These are phyloP conservation scores for Diplodia corticola DNA, from an alignment of 2,329 filamentous ascomycete genomes.

Conservation along the genomic window DNA sequence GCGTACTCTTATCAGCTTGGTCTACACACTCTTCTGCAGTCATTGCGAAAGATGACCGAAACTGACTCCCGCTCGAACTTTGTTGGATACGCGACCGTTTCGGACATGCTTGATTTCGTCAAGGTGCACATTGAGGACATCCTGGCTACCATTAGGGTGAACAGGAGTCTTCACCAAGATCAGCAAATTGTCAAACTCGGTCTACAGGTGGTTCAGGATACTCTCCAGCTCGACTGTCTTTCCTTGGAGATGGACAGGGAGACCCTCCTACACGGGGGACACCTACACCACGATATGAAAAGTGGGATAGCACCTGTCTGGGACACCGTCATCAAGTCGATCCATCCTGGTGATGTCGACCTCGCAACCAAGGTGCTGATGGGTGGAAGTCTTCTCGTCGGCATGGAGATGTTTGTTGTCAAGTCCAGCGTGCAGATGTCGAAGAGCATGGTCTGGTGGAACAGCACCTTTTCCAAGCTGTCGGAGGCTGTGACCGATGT, in stretches of 20 bases:
- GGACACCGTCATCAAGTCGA: slow-evolving; percentile 69
- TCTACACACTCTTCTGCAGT: slow-evolving; percentile 38
- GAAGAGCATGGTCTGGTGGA: slow-evolving; percentile 71
- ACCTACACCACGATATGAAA: slow-evolving; percentile 66
- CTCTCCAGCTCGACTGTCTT: slow-evolving; percentile 70
- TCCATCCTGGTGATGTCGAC: slow-evolving; percentile 66
- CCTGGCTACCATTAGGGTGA: slow-evolving; percentile 35
- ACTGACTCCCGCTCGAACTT: slow-evolving; percentile 37
- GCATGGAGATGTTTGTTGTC: slow-evolving; percentile 68
- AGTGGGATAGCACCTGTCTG: slow-evolving; percentile 75
- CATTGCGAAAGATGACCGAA: slow-evolving; percentile 37
- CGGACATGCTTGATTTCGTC: slow-evolving; percentile 65
- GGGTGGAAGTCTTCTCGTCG: slow-evolving; percentile 68
- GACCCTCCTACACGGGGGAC: slow-evolving; percentile 60
- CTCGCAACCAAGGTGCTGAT: slow-evolving; percentile 74
- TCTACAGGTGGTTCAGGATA: slow-evolving; percentile 65
- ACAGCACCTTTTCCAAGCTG: slow-evolving; percentile 65
- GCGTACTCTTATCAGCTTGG: slow-evolving; percentile 65
- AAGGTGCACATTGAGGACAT: slow-evolving; percentile 56
- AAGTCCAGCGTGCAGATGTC: slow-evolving; percentile 41
- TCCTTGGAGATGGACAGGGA: slow-evolving; percentile 68
- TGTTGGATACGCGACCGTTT: slow-evolving; percentile 43
- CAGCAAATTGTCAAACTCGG: slow-evolving; percentile 48
- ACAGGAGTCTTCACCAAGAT: slow-evolving; percentile 28
- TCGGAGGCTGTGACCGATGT: slow-evolving; percentile 68